Evolutionary conservation across 768 basidiomycete species (phyloP).

Genomic region (Lactarius indigo): DNA sequence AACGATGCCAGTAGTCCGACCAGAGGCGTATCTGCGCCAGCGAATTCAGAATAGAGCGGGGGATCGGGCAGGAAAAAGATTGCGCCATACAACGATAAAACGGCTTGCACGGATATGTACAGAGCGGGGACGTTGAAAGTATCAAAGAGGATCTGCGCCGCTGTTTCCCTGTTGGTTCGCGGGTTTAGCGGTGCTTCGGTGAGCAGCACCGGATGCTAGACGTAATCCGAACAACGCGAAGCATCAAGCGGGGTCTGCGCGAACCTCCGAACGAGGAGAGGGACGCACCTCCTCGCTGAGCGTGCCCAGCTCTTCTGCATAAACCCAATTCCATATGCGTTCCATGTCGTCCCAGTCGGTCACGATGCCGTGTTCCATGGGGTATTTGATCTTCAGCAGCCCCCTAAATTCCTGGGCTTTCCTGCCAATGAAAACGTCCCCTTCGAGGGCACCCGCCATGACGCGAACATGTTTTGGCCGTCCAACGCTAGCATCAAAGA

Average conservation of each 20-base stretch:
- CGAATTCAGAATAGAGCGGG: conserved; percentile 1
- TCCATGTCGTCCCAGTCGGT: conserved; percentile 99
- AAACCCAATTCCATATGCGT: conserved; percentile 98
- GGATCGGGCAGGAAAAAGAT: not conserved
- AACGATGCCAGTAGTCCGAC: conserved; percentile 98
- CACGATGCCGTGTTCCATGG: conserved; percentile 98
- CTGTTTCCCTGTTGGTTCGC: conserved; percentile 90
- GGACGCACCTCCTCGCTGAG: conserved; percentile 87
- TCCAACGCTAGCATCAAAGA: conserved; percentile 62
- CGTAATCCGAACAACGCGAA: conserved; percentile 22
- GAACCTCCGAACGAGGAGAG: conserved; percentile 15
- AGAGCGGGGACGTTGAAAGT: conserved; percentile 99
- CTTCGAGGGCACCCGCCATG: conserved; percentile 96
- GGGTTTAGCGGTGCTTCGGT: conserved; percentile 99
- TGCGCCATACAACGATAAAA: conserved; percentile 77
- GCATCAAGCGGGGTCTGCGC: conserved; percentile 13
- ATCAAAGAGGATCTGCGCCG: conserved; percentile 99
- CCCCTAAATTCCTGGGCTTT: conserved; percentile 95
- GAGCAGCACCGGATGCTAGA: conserved; percentile 91
- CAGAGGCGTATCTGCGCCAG: conserved; percentile 83
- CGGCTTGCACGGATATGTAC: conserved; percentile 95
- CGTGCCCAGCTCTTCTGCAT: conserved; percentile 91
- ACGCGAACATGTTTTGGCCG: conserved; percentile 96
- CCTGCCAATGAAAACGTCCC: conserved; percentile 93
- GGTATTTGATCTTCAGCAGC: conserved; percentile 95